Evolutionary conservation across 2,329 filamentous ascomycete species (phyloP).

Genomic region (Monosporascus sp.): DNA sequence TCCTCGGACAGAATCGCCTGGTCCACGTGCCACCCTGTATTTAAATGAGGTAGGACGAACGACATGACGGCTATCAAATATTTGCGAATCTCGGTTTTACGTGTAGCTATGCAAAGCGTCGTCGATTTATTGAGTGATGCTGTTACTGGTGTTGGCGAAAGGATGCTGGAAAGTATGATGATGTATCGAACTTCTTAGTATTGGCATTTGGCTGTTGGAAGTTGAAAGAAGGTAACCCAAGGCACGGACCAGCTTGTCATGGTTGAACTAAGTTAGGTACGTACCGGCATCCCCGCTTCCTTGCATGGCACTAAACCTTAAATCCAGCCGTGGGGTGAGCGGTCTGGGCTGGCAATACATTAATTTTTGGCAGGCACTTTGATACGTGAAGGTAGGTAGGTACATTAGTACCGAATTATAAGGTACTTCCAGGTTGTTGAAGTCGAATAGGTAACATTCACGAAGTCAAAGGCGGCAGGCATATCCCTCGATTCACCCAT

Average conservation of each 20-base stretch:
- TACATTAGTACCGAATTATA: no score
- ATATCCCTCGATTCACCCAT: neutral
- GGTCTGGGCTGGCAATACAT: slow-evolving; percentile 31
- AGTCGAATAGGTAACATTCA: neutral
- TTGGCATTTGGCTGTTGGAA: neutral
- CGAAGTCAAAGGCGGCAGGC: slow-evolving; percentile 28
- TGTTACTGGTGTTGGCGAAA: no score
- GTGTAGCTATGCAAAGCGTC: no score
- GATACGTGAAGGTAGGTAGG: no score
- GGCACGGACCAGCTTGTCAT: neutral
- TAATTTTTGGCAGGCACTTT: slow-evolving; percentile 21
- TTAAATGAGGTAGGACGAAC: slow-evolving; percentile 85
- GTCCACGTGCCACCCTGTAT: slow-evolving; percentile 95
- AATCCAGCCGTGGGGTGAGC: slow-evolving; percentile 16
- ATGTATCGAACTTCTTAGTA: no score
- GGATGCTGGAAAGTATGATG: no score
- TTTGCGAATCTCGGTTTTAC: no score
- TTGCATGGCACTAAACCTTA: neutral
- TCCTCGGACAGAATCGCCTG: slow-evolving; percentile 87
- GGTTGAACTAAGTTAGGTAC: neutral
- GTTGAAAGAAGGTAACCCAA: neutral
- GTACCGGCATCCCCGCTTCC: neutral
- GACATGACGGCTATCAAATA: slow-evolving; percentile 36
- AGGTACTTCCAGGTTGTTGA: neutral
- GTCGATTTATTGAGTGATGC: no score